phyloP scores from a whole-genome alignment of 768 basidiomycete genomes.

The Clitopilus passeckerianus region DNA sequence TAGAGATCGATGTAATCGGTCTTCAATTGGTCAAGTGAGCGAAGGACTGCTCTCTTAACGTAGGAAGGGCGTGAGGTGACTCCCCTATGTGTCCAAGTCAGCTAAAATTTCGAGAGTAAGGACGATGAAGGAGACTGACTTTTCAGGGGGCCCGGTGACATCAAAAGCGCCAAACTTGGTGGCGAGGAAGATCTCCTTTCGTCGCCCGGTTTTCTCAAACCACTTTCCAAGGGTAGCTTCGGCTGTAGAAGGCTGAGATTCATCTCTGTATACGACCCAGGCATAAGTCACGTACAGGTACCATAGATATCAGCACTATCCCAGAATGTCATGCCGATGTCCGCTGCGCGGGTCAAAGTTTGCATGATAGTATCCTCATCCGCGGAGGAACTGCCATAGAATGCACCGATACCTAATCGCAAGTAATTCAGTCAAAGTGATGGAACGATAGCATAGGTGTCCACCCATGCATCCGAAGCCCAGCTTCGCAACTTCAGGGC shows the following conservation, averaged over 20 bases:
- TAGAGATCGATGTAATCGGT: slow-evolving; percentile 9
- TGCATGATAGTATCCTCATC: slow-evolving; percentile 12
- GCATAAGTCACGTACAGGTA: slow-evolving; percentile 2
- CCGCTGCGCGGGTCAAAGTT: slow-evolving; percentile 16
- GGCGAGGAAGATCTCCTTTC: slow-evolving; percentile 53
- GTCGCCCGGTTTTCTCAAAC: slow-evolving; percentile 48
- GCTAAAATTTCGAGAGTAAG: no score
- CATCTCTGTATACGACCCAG: slow-evolving; percentile 3
- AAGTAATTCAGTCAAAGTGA: background rate
- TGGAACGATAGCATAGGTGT: background rate
- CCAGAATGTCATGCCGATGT: slow-evolving; percentile 32
- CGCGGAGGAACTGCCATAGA: slow-evolving; percentile 12
- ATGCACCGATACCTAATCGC: slow-evolving; percentile 15
- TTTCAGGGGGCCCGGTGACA: background rate
- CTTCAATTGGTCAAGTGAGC: background rate
- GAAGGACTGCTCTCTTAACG: slow-evolving; percentile 1
- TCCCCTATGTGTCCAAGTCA: background rate
- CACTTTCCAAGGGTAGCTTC: slow-evolving; percentile 13
- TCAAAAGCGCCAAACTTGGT: slow-evolving; percentile 36
- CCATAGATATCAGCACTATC: slow-evolving; percentile 45
- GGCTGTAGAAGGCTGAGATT: background rate
- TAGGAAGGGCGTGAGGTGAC: slow-evolving; percentile 9
- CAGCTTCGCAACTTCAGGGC: slow-evolving; percentile 18
- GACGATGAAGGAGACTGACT: background rate
- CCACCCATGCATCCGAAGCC: slow-evolving; percentile 22